These are phyloP conservation scores for Prinsepia uniflora DNA, from an alignment of 306 rosid genomes.

Conservation along the genomic window DNA sequence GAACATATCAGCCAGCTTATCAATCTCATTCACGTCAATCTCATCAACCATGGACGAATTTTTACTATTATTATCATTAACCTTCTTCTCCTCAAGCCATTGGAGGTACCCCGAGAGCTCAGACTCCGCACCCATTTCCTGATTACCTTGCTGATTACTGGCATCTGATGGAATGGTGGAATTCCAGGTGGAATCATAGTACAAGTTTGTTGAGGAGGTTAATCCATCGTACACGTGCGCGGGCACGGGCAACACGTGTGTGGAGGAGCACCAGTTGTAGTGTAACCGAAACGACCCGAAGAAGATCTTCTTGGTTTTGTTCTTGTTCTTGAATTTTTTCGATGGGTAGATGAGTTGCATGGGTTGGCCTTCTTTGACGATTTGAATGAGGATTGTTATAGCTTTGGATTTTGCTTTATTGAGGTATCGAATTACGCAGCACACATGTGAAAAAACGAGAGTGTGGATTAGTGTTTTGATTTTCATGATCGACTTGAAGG, in stretches of 20 bases:
- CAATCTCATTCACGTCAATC: slow-evolving; percentile 46
- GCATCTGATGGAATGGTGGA: slow-evolving; percentile 24
- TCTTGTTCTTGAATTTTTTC: slow-evolving; percentile 18
- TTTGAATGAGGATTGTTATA: slow-evolving; percentile 31
- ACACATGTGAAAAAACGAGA: slow-evolving; percentile 53
- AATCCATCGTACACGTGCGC: slow-evolving; percentile 43
- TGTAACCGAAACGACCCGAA: slow-evolving; percentile 86
- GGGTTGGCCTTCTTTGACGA: slow-evolving; percentile 33
- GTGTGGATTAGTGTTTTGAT: slow-evolving; percentile 59
- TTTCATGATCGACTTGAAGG: slow-evolving; percentile 41
- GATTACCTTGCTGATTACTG: neutral
- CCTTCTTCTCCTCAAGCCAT: slow-evolving; percentile 74
- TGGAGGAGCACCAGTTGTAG: slow-evolving; percentile 81
- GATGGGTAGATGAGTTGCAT: slow-evolving; percentile 16
- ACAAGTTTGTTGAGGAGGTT: slow-evolving; percentile 12
- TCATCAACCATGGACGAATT: neutral
- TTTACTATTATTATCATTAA: slow-evolving; percentile 7
- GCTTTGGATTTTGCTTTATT: slow-evolving; percentile 56
- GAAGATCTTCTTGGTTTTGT: slow-evolving; percentile 39
- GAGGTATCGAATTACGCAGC: slow-evolving; percentile 47
- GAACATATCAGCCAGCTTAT: slow-evolving; percentile 68
- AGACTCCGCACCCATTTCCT: slow-evolving; percentile 18
- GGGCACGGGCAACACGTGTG: slow-evolving; percentile 57
- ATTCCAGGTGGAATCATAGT: slow-evolving; percentile 45
- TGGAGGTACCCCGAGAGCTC: slow-evolving; percentile 70